Evolutionary conservation across 208 protist genomes (phyloP).

Genomic region (Trypanosoma boissoni): DNA sequence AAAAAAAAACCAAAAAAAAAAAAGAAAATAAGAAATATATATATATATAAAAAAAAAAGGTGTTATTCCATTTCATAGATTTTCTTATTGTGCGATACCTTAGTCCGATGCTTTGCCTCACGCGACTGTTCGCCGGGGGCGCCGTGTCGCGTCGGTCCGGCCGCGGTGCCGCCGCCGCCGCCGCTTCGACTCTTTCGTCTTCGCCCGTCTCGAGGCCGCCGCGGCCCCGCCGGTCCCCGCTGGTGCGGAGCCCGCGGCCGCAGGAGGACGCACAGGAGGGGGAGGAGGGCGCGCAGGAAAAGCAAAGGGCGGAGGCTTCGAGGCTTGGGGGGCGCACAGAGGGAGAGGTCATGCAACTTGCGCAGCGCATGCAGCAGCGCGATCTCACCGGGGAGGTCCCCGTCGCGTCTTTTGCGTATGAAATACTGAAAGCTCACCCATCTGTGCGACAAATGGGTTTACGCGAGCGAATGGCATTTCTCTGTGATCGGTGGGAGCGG

Average conservation of each 20-base stretch:
- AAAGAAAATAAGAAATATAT: not conserved
- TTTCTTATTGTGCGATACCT: no score
- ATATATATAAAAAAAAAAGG: not conserved
- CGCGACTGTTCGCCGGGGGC: no score
- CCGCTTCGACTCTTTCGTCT: no score
- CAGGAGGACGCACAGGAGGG: no score
- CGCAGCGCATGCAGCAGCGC: slow-evolving; percentile 77
- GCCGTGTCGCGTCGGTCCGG: no score
- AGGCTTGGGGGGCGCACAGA: slow-evolving; percentile 28
- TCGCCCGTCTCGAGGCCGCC: no score
- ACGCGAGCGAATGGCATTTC: slow-evolving; percentile 85
- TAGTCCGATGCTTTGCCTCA: no score
- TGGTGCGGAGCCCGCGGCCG: no score
- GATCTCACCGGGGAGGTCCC: slow-evolving; percentile 78
- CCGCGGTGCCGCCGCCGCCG: no score
- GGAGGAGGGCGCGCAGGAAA: not conserved
- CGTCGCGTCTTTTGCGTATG: slow-evolving; percentile 80
- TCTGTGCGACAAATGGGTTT: slow-evolving; percentile 80
- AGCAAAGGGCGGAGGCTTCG: not conserved
- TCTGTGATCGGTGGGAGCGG: slow-evolving; percentile 65
- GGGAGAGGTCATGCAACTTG: slow-evolving; percentile 56
- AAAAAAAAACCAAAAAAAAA: not conserved
- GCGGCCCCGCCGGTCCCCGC: no score
- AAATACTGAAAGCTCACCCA: slow-evolving; percentile 76
- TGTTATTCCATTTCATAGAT: no score